Conservation (phyloP, 371 early-diverging fungal genomes). For the Lichtheimia ramosa region DNA sequence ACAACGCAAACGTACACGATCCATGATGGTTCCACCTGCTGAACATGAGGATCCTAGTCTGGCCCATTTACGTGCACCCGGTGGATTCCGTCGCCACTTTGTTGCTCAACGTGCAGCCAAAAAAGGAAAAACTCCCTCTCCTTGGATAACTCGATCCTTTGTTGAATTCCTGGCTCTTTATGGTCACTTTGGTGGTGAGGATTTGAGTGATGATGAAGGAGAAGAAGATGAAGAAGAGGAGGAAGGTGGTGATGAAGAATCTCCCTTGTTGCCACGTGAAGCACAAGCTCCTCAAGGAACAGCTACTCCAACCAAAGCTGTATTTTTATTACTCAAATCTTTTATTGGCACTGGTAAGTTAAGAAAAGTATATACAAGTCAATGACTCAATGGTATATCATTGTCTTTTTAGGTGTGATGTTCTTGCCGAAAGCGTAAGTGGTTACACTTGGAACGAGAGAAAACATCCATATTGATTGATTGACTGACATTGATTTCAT, state of each 20-base stretch:
- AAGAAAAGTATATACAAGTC: neutral
- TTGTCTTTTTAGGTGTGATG: conserved; percentile 57
- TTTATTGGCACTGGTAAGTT: conserved; percentile 76
- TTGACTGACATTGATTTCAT: conserved; percentile 1
- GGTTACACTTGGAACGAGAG: neutral
- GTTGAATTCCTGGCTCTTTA: conserved; percentile 92
- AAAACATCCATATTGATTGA: neutral
- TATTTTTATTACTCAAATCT: conserved; percentile 72
- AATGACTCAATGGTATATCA: no score
- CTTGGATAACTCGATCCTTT: conserved; percentile 81
- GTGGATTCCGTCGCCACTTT: conserved; percentile 90
- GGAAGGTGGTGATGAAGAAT: conserved; percentile 24
- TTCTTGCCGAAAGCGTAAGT: conserved; percentile 71
- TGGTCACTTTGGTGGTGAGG: conserved; percentile 95
- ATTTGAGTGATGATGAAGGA: conserved; percentile 84
- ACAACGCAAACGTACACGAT: conserved; percentile 41
- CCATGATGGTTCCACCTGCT: conserved; percentile 24
- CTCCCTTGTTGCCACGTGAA: conserved; percentile 50
- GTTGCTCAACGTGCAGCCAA: conserved; percentile 68
- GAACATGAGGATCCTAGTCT: conserved; percentile 37
- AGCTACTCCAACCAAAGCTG: conserved; percentile 70
- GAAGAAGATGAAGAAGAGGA: conserved; percentile 60
- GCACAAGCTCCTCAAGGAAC: conserved; percentile 56
- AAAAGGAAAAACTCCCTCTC: conserved; percentile 63
- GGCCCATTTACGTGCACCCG: conserved; percentile 64